Conservation (phyloP, 1,284 basidiomycete species). For the Termitomyces sp. region DNA sequence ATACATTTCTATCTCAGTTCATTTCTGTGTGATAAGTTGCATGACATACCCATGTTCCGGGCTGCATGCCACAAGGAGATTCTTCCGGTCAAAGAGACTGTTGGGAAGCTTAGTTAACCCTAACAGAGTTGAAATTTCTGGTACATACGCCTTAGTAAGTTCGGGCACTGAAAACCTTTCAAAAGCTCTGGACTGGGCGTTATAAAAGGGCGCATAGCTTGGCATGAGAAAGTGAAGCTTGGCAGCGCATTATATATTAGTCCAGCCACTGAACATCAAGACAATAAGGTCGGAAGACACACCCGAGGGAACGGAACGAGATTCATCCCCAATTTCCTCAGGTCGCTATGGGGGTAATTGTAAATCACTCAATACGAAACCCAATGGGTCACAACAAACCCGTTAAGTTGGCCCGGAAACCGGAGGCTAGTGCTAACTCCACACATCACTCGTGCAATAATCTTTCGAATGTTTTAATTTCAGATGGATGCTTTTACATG, state of each 20-base stretch:
- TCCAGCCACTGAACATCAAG: not conserved
- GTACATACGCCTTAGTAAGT: conserved; percentile 54
- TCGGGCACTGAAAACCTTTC: conserved; percentile 61
- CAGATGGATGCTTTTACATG: conserved; percentile 1
- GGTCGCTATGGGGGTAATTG: conserved; percentile 52
- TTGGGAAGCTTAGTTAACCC: not conserved
- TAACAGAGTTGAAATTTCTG: not conserved
- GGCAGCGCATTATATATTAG: not conserved
- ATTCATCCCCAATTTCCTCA: conserved; percentile 92
- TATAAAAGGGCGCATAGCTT: conserved; percentile 79
- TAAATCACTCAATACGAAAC: not conserved
- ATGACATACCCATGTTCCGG: conserved; percentile 64
- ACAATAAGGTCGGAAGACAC: conserved; percentile 21
- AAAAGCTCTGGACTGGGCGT: conserved; percentile 61
- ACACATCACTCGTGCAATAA: conserved; percentile 84
- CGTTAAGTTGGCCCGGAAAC: conserved; percentile 93
- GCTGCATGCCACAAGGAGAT: conserved; percentile 82
- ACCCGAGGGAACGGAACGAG: conserved; percentile 90
- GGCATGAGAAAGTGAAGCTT: conserved; percentile 89
- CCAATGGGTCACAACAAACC: conserved; percentile 35
- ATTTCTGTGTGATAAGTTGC: conserved; percentile 1
- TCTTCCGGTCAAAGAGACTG: conserved; percentile 78
- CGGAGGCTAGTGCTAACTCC: conserved; percentile 87
- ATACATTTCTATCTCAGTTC: not conserved
- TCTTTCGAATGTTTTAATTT: conserved; percentile 37